These are phyloP conservation scores for Sporothrix inflata DNA, from an alignment of 2,329 filamentous ascomycete genomes.

Conservation along the genomic window DNA sequence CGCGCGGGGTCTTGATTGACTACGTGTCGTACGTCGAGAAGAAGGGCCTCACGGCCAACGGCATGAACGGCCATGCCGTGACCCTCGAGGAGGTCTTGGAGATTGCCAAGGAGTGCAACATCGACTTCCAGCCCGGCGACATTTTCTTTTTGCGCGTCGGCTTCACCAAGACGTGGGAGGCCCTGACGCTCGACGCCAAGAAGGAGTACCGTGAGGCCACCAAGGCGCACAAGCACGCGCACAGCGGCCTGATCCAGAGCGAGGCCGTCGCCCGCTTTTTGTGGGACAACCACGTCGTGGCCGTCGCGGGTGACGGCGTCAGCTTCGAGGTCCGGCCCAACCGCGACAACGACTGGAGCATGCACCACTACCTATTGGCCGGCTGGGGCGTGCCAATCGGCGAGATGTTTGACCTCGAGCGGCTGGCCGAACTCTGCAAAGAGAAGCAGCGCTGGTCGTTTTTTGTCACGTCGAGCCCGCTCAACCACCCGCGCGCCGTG, in stretches of 20 bases:
- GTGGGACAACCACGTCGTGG: conserved; percentile 59
- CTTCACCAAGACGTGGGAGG: conserved; percentile 51
- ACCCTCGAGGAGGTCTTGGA: conserved; percentile 47
- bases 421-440: conserved; percentile 23
- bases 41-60: conserved; percentile 43
- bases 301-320: conserved; percentile 59
- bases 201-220: conserved; percentile 38
- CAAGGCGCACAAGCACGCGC: background rate
- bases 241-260: conserved; percentile 51
- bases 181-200: conserved; percentile 44
- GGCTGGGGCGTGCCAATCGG: conserved; percentile 31
- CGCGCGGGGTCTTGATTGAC: conserved; percentile 57
- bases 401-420: conserved; percentile 29
- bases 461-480: conserved; percentile 25
- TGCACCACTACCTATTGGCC: conserved; percentile 23
- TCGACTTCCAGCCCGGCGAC: conserved; percentile 53
- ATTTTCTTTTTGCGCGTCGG: conserved; percentile 61
- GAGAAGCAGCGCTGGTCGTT: conserved; percentile 24
- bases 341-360: conserved; percentile 21
- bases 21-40: conserved; percentile 50
- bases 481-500: conserved; percentile 24
- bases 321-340: conserved; percentile 47
- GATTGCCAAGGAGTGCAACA: conserved; percentile 50
- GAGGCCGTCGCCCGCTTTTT: conserved; percentile 56
- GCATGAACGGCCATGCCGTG: conserved; percentile 49